These are phyloP conservation scores for Ambrosia artemisiifolia DNA, from an alignment of 129 eudicot species.

Conservation along the genomic window DNA sequence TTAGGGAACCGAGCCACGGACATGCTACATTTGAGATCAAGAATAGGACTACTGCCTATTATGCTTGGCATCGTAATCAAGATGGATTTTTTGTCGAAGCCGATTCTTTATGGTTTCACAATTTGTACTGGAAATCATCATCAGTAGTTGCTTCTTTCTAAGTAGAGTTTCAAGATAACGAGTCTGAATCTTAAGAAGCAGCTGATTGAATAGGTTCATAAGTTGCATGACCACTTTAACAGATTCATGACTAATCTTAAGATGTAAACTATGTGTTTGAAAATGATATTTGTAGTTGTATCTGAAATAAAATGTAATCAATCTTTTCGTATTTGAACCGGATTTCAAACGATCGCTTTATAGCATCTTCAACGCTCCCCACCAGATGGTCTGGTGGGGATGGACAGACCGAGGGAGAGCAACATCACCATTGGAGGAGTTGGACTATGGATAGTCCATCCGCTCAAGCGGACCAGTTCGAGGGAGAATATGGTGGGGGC, in stretches of 20 bases:
- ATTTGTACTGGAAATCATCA: slow-evolving; percentile 54
- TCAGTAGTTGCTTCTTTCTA: slow-evolving; percentile 25
- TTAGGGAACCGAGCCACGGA: slow-evolving; percentile 79
- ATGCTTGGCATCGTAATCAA: slow-evolving; percentile 84
- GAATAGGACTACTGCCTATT: slow-evolving; percentile 79
- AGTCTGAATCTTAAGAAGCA: slow-evolving; percentile 3
- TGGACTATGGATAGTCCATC: too few relatives aligned
- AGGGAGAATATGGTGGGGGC: too few relatives aligned
- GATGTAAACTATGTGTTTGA: background rate
- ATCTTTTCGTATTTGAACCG: too few relatives aligned
- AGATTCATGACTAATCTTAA: background rate
- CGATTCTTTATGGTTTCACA: slow-evolving; percentile 71
- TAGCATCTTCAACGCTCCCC: too few relatives aligned
- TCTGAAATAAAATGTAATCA: too few relatives aligned
- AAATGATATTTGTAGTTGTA: background rate
- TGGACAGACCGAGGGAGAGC: too few relatives aligned
- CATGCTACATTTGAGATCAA: slow-evolving; percentile 75
- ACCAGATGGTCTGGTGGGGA: too few relatives aligned
- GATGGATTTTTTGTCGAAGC: slow-evolving; percentile 72
- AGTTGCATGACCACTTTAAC: too few relatives aligned
- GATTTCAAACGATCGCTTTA: too few relatives aligned
- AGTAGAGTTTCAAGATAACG: slow-evolving; percentile 8
- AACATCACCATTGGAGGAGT: too few relatives aligned
- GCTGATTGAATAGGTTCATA: background rate
- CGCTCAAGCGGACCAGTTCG: too few relatives aligned